A percentile compares a stretch with the other conserved stretches of the same genome.
These are phyloP conservation scores for Globisporangium spinosum DNA, from an alignment of 352 stramenopile species.

Conservation along the genomic window DNA sequence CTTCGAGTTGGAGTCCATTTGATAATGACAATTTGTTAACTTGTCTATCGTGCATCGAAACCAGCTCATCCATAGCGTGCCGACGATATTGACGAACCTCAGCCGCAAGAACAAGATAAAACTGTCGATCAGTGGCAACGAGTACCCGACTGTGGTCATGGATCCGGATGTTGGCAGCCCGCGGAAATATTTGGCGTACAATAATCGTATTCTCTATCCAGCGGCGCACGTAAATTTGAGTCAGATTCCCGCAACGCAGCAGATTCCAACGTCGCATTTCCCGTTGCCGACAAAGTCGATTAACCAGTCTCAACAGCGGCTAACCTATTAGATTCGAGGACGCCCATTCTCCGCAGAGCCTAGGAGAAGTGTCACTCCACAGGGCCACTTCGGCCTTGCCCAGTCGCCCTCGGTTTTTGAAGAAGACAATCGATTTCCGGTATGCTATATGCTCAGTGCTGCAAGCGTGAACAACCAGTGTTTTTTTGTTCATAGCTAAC, in stretches of 20 bases:
- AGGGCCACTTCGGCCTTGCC: not conserved
- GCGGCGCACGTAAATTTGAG: conserved; percentile 47
- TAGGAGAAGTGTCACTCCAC: not conserved
- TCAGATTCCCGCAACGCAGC: conserved; percentile 44
- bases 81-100: conserved; percentile 47
- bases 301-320: not conserved
- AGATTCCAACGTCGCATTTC: conserved; percentile 50
- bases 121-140: conserved; percentile 10
- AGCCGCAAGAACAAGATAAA: conserved; percentile 30
- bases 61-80: conserved; percentile 55
- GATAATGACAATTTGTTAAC: not conserved
- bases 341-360: conserved; percentile 5
- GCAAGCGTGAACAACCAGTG: not conserved
- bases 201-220: conserved; percentile 39
- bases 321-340: conserved; percentile 2
- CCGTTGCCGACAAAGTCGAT: conserved; percentile 4
- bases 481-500: not conserved
- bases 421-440: conserved; percentile 44
- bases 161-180: conserved; percentile 20
- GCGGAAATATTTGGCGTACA: conserved; percentile 24
- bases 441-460: conserved; percentile 14
- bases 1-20: not conserved
- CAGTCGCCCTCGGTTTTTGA: conserved; percentile 14
- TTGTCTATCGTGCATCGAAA: not conserved
- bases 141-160: conserved; percentile 11